Evolutionary conservation across 768 basidiomycete genomes (phyloP).

Genomic region (Phaffia tasmanica): DNA sequence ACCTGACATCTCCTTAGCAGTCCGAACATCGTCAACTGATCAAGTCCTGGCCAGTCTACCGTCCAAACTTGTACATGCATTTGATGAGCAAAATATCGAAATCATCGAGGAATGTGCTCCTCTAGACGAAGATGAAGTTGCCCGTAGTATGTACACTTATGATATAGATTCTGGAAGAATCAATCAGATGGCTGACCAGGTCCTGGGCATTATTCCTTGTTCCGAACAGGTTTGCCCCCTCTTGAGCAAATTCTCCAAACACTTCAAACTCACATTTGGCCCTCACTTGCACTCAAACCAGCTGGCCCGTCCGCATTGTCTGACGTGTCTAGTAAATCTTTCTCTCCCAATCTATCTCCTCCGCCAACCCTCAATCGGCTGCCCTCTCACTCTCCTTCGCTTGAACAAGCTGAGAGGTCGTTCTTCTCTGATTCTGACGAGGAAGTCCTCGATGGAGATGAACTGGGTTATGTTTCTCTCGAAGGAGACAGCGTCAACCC

Average conservation of each 20-base stretch:
- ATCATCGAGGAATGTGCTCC: slow-evolving; percentile 1
- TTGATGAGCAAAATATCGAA: slow-evolving; percentile 8
- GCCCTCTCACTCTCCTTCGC: no score
- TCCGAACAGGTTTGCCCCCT: not conserved
- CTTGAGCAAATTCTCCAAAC: slow-evolving; percentile 11
- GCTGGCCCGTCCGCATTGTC: not conserved
- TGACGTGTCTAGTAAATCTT: not conserved
- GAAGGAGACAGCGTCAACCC: no score
- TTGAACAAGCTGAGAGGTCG: no score
- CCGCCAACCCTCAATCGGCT: not conserved
- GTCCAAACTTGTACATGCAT: not conserved
- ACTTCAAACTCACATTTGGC: slow-evolving; percentile 13
- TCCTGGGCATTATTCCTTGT: not conserved
- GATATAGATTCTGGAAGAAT: not conserved
- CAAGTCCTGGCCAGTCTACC: not conserved
- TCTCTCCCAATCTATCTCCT: slow-evolving; percentile 7
- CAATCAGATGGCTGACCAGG: not conserved
- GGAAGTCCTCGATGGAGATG: no score
- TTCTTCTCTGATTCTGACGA: no score
- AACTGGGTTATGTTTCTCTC: no score
- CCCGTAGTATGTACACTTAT: slow-evolving; percentile 1
- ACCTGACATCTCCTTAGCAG: slow-evolving; percentile 4
- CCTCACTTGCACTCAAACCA: not conserved
- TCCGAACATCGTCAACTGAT: not conserved
- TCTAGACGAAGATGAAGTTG: not conserved